Conservation (phyloP, 352 stramenopile species). For the Phytophthora cryptogea region DNA sequence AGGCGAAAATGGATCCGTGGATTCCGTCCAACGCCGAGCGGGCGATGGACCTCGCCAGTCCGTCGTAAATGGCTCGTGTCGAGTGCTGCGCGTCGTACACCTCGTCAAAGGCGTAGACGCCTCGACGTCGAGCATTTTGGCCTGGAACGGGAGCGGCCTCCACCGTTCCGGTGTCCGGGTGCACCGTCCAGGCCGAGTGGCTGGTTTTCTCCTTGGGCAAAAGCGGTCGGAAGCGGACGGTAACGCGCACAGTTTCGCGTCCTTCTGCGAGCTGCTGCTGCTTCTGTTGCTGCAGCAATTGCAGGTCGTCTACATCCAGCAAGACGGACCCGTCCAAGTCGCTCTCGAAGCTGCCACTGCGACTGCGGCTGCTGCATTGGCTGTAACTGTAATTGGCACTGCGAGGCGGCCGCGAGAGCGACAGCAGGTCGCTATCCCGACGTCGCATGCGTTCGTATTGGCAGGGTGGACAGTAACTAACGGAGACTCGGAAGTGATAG, state of each 20-base stretch:
- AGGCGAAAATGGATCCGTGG: slow-evolving; percentile 85
- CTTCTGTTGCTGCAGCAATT: slow-evolving; percentile 26
- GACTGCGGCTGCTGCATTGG: slow-evolving; percentile 39
- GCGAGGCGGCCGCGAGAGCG: slow-evolving; percentile 14
- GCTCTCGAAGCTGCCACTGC: slow-evolving; percentile 39
- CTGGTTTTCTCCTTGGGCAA: slow-evolving; percentile 38
- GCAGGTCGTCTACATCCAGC: slow-evolving; percentile 41
- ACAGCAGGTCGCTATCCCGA: slow-evolving; percentile 36
- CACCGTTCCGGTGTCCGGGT: slow-evolving; percentile 39
- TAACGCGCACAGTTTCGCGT: slow-evolving; percentile 42
- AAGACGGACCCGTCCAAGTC: slow-evolving; percentile 39
- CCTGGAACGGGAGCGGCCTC: slow-evolving; percentile 24
- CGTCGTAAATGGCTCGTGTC: slow-evolving; percentile 67
- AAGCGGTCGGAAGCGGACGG: slow-evolving; percentile 45
- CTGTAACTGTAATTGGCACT: slow-evolving; percentile 37
- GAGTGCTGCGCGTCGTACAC: slow-evolving; percentile 52
- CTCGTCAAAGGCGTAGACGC: slow-evolving; percentile 57
- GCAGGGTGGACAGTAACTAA: slow-evolving; percentile 13
- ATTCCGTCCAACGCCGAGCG: slow-evolving; percentile 71
- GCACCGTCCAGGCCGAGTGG: slow-evolving; percentile 37
- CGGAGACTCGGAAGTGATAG: not conserved
- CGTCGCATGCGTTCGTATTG: slow-evolving; percentile 23
- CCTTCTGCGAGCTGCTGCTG: slow-evolving; percentile 17
- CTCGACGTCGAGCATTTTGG: slow-evolving; percentile 23
- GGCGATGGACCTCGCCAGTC: slow-evolving; percentile 62